Evolutionary conservation across 1,139 yeast species (phyloP).

Genomic region (Debaryomyces udenii): DNA sequence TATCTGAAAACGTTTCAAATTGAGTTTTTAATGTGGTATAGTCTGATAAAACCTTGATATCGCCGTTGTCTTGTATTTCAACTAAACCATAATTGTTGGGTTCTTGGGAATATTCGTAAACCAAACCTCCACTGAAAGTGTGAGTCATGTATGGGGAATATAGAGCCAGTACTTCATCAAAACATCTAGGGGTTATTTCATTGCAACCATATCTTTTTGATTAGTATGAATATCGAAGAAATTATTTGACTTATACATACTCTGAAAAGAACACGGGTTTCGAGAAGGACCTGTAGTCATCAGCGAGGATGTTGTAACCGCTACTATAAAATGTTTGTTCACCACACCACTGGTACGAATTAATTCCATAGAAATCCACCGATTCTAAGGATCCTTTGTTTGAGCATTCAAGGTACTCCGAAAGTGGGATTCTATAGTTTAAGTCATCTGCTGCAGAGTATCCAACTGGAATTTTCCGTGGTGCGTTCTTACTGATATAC

Average conservation of each 20-base stretch:
- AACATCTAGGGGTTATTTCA: conserved; percentile 74
- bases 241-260: conserved; percentile 35
- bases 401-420: conserved; percentile 79
- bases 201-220: conserved; percentile 70
- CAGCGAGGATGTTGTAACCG: conserved; percentile 77
- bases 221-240: conserved; percentile 13
- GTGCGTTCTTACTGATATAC: conserved; percentile 60
- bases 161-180: conserved; percentile 75
- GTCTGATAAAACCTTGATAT: conserved; percentile 57
- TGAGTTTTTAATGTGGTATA: conserved; percentile 54
- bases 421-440: conserved; percentile 70
- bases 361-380: conserved; percentile 93
- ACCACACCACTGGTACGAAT: conserved; percentile 98
- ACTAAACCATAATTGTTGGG: conserved; percentile 89
- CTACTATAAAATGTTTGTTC: conserved; percentile 77
- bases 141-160: conserved; percentile 75
- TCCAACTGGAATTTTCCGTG: conserved; percentile 71
- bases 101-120: conserved; percentile 89
- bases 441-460: conserved; percentile 90
- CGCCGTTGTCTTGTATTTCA: conserved; percentile 57
- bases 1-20: conserved; percentile 37
- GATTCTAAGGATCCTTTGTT: conserved; percentile 58
- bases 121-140: conserved; percentile 90
- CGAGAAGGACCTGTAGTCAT: conserved; percentile 66
- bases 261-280: conserved; percentile 89